A percentile compares a stretch with the other conserved stretches of the same genome.
phyloP scores from a whole-genome alignment of 2,329 filamentous ascomycete genomes.

The Penicillium decumbens region DNA sequence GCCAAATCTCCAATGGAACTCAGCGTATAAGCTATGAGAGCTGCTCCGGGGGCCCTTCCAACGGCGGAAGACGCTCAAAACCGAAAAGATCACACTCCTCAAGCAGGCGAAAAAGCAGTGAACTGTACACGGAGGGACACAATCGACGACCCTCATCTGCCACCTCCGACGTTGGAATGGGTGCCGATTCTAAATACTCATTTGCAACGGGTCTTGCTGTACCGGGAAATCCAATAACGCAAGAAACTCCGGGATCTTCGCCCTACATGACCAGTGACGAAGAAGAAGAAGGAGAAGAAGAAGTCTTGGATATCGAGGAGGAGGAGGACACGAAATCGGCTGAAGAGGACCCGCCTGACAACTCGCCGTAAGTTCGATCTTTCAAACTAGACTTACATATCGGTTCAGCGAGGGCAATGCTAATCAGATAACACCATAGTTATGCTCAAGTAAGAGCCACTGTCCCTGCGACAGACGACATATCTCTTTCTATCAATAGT shows the following conservation, averaged over 20 bases:
- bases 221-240: conserved; percentile 23
- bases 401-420: background rate
- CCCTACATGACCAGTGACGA: conserved; percentile 21
- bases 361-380: conserved; percentile 24
- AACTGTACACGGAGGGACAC: conserved; percentile 9
- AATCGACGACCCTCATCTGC: conserved; percentile 27
- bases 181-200: conserved; percentile 30
- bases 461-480: conserved; percentile 70
- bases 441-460: conserved; percentile 77
- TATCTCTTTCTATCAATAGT: conserved; percentile 72
- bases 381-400: background rate
- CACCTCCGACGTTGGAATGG: conserved; percentile 31
- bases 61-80: conserved; percentile 4
- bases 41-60: conserved; percentile 15
- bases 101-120: conserved; percentile 15
- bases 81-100: conserved; percentile 16
- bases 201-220: conserved; percentile 28
- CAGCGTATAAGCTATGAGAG: conserved; percentile 12
- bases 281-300: conserved; percentile 19
- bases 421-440: conserved; percentile 13
- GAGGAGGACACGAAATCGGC: conserved; percentile 29
- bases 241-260: conserved; percentile 23
- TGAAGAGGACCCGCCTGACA: conserved; percentile 35
- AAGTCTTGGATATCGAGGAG: conserved; percentile 27
- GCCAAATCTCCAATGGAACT: background rate